Evolutionary conservation across 108 stramenopile species (phyloP).

Genomic region (Schizochytrium sp.): DNA sequence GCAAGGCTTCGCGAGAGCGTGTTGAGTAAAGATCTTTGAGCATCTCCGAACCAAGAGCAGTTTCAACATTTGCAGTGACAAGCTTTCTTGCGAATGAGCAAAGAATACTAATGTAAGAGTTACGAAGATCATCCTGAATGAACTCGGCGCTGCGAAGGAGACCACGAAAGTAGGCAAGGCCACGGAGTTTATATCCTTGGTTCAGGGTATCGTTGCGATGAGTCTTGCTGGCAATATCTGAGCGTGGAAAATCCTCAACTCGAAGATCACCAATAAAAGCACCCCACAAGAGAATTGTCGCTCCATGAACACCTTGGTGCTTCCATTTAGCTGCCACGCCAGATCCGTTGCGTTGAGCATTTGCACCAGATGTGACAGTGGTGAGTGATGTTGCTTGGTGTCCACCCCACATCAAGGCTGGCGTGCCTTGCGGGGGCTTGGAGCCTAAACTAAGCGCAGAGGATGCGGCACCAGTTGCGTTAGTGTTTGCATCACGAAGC

Average conservation of each 20-base stretch:
- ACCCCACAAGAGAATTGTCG: background rate
- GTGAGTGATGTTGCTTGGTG: background rate
- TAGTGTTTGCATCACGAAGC: background rate
- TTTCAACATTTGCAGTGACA: background rate
- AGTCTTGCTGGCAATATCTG: background rate
- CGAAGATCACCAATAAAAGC: slow-evolving; percentile 8
- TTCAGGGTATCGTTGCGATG: slow-evolving; percentile 37
- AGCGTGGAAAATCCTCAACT: background rate
- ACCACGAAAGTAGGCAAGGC: slow-evolving; percentile 34
- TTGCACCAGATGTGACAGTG: background rate
- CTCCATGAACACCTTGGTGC: slow-evolving; percentile 51
- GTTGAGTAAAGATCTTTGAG: background rate
- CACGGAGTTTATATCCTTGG: background rate
- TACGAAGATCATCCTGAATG: slow-evolving; percentile 5
- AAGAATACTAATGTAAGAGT: slow-evolving; percentile 17
- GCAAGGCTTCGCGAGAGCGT: background rate
- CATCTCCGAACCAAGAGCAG: background rate
- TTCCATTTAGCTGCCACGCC: background rate
- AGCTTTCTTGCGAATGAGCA: background rate
- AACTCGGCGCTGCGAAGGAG: slow-evolving; percentile 42
- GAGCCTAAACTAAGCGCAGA: background rate
- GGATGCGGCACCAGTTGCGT: background rate
- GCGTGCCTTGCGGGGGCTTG: background rate
- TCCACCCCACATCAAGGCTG: too few relatives aligned
- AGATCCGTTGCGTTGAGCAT: too few relatives aligned